phyloP scores from a whole-genome alignment of 306 rosid genomes.

The Castanea crenata region DNA sequence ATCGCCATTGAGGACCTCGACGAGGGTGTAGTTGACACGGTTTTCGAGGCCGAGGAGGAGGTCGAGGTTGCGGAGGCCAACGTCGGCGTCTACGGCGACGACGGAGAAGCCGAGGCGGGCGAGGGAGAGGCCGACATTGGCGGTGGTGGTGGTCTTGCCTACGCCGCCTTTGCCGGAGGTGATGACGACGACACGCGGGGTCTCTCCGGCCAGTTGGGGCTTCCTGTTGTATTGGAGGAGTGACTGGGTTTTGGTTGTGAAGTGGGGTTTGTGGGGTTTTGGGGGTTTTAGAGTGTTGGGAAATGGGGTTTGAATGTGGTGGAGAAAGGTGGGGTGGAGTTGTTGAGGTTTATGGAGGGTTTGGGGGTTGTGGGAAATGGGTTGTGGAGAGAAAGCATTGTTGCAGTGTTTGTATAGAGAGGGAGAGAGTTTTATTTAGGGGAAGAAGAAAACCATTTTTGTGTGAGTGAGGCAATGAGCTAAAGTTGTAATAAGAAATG shows the following conservation, averaged over 20 bases:
- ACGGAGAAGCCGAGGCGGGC: slow-evolving; percentile 95
- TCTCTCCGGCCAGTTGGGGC: slow-evolving; percentile 84
- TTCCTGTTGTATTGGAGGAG: slow-evolving; percentile 90
- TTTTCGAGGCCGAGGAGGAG: slow-evolving; percentile 94
- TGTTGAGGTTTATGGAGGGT: slow-evolving; percentile 9
- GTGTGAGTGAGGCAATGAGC: background rate
- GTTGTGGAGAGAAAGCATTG: slow-evolving; percentile 51
- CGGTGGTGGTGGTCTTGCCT: slow-evolving; percentile 91
- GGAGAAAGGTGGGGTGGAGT: slow-evolving; percentile 13
- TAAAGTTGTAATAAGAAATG: background rate
- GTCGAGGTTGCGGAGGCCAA: slow-evolving; percentile 96
- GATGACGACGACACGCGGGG: slow-evolving; percentile 88
- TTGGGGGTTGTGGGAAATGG: slow-evolving; percentile 27
- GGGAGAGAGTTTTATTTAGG: background rate
- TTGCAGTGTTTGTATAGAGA: background rate
- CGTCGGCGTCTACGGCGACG: slow-evolving; percentile 94
- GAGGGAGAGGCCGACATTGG: slow-evolving; percentile 90
- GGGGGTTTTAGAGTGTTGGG: slow-evolving; percentile 42
- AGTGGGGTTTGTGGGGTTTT: slow-evolving; percentile 17
- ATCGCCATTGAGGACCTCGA: slow-evolving; percentile 95
- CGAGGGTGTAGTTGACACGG: slow-evolving; percentile 89
- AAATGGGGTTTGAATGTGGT: slow-evolving; percentile 11
- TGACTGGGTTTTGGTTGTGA: slow-evolving; percentile 24
- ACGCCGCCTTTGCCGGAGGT: slow-evolving; percentile 97
- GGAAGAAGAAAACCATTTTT: background rate